A percentile compares a stretch with the other conserved stretches of the same genome.
Evolutionary conservation across 129 eudicot species (phyloP).

Genomic region (Escallonia rubra): DNA sequence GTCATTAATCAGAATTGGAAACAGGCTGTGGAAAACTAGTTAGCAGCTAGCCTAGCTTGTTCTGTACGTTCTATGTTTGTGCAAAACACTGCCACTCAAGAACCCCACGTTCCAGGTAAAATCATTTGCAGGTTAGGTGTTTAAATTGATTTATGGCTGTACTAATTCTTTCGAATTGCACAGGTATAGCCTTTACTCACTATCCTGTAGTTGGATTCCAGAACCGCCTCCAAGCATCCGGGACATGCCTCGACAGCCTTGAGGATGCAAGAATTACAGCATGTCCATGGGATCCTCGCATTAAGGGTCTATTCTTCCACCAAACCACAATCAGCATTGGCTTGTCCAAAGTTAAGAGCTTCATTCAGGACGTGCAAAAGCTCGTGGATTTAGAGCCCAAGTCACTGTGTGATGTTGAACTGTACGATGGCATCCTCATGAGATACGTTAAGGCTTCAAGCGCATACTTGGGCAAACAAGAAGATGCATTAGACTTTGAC

Average conservation of each 20-base stretch:
- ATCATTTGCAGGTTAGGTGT: too few species aligned
- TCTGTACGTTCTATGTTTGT: too few species aligned
- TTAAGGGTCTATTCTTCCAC: slow-evolving; percentile 68
- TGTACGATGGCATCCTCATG: slow-evolving; percentile 72
- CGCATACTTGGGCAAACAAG: slow-evolving; percentile 74
- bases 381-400: slow-evolving; percentile 48
- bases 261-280: slow-evolving; percentile 39
- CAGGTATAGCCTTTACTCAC: slow-evolving; percentile 46
- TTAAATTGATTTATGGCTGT: too few species aligned
- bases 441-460: slow-evolving; percentile 58
- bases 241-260: slow-evolving; percentile 57
- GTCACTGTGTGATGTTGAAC: slow-evolving; percentile 55
- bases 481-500: slow-evolving; percentile 68
- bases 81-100: too few species aligned
- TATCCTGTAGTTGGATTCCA: slow-evolving; percentile 73
- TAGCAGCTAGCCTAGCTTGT: too few species aligned
- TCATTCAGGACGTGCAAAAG: slow-evolving; percentile 61
- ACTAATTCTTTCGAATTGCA: neutral
- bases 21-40: too few species aligned
- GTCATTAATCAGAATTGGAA: too few species aligned
- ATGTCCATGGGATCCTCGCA: slow-evolving; percentile 76
- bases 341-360: slow-evolving; percentile 45
- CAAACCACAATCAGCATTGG: slow-evolving; percentile 56
- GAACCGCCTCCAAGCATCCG: slow-evolving; percentile 78
- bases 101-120: too few species aligned